A percentile compares a stretch with the other conserved stretches of the same genome.
Conservation (phyloP, 441 rosid genomes). For the Gossypium schwendimanii region DNA sequence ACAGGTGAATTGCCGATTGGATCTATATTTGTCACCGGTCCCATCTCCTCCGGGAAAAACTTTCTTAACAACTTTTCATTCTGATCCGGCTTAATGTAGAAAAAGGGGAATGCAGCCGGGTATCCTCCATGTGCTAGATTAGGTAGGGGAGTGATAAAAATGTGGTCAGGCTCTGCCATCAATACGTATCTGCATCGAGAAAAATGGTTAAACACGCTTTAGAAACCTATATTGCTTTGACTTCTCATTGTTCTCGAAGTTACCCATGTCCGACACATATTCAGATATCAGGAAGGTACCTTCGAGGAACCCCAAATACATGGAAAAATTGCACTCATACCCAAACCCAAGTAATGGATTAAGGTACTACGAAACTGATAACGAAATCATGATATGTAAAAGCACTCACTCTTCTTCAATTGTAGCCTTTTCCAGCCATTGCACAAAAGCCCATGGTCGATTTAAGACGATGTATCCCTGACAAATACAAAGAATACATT, state of each 20-base stretch:
- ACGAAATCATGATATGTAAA: neutral
- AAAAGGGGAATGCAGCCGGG: conserved; percentile 68
- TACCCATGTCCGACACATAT: neutral
- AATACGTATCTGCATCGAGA: conserved; percentile 44
- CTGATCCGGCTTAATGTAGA: conserved; percentile 55
- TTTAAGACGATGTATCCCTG: conserved; percentile 74
- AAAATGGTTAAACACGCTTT: neutral
- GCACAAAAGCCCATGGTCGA: conserved; percentile 80
- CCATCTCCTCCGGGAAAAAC: conserved; percentile 54
- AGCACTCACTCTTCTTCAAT: conserved; percentile 59
- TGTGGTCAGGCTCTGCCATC: conserved; percentile 77
- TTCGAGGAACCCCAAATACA: neutral
- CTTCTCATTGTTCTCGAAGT: neutral
- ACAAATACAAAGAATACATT: neutral
- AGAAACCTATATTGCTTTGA: neutral
- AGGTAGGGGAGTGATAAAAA: conserved; percentile 55
- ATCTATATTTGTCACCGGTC: conserved; percentile 52
- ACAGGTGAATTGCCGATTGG: conserved; percentile 75
- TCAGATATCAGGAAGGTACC: neutral
- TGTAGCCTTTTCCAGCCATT: conserved; percentile 63
- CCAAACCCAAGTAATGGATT: neutral
- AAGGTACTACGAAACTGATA: neutral
- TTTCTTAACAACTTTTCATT: conserved; percentile 46
- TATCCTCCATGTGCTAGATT: conserved; percentile 46
- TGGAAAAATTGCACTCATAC: neutral